Evolutionary conservation across 345 rosid genomes (phyloP).

Genomic region (Chamaenerion angustifolium): DNA sequence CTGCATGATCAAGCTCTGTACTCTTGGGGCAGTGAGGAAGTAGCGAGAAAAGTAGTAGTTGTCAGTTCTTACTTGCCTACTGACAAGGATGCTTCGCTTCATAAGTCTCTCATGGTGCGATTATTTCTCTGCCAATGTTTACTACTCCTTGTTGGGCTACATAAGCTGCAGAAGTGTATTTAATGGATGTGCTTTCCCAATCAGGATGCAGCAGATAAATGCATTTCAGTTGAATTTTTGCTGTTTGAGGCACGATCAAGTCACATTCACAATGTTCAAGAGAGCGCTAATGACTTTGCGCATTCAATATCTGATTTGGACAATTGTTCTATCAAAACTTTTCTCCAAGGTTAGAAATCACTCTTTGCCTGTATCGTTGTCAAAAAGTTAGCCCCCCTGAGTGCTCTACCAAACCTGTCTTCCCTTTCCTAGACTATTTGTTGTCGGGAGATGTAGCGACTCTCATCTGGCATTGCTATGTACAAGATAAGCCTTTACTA

Average conservation of each 20-base stretch:
- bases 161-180: not conserved
- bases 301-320: constrained; percentile 68
- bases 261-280: constrained; percentile 37
- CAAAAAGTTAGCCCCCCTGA: no score
- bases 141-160: not conserved
- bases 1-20: constrained; percentile 53
- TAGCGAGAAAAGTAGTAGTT: constrained; percentile 53
- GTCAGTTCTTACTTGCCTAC: constrained; percentile 47
- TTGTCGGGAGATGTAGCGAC: no score
- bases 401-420: no score
- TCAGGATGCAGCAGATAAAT: constrained; percentile 74
- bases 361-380: no score
- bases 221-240: constrained; percentile 62
- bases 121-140: constrained; percentile 1
- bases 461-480: no score
- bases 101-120: constrained; percentile 49
- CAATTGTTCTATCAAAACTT: constrained; percentile 55
- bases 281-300: constrained; percentile 30
- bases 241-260: constrained; percentile 40
- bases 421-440: no score
- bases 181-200: constrained; percentile 1
- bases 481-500: no score
- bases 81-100: constrained; percentile 23
- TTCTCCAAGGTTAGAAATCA: constrained; percentile 39
- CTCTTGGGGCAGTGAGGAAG: constrained; percentile 63